Evolutionary conservation across 177 flowering plant species (phyloP).

Genomic region (Vitis hybrid): DNA sequence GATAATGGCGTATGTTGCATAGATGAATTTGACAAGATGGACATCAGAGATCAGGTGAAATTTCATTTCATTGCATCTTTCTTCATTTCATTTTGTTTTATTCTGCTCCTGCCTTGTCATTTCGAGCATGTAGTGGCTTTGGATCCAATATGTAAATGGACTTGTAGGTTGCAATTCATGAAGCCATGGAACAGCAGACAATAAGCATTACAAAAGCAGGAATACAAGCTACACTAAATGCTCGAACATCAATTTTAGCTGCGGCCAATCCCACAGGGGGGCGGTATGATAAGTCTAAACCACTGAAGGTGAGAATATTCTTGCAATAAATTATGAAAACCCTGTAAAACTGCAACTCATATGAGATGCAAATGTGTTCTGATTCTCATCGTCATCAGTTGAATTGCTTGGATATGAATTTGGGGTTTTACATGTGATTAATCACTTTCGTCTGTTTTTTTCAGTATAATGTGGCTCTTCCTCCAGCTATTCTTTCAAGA

Average conservation of each 20-base stretch:
- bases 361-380: neutral
- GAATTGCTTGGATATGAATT: too few species aligned
- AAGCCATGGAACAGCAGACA: conserved; percentile 99
- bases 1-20: conserved; percentile 96
- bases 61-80: neutral
- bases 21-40: conserved; percentile 99
- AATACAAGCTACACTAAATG: conserved; percentile 94
- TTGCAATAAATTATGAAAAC: neutral
- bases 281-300: conserved; percentile 92
- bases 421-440: neutral
- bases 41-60: conserved; percentile 83
- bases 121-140: neutral
- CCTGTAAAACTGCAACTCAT: neutral
- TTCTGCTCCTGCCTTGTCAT: neutral
- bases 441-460: conserved; percentile 8
- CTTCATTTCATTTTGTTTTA: neutral
- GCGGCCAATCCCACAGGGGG: conserved; percentile 98
- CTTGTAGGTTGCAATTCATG: conserved; percentile 92
- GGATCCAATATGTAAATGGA: conserved; percentile 15
- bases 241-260: conserved; percentile 92
- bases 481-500: conserved; percentile 97
- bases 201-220: conserved; percentile 99
- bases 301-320: conserved; percentile 66
- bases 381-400: too few species aligned
- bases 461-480: conserved; percentile 98